Conservation (phyloP, 768 basidiomycete species). For the Kwoniella bestiolae region DNA sequence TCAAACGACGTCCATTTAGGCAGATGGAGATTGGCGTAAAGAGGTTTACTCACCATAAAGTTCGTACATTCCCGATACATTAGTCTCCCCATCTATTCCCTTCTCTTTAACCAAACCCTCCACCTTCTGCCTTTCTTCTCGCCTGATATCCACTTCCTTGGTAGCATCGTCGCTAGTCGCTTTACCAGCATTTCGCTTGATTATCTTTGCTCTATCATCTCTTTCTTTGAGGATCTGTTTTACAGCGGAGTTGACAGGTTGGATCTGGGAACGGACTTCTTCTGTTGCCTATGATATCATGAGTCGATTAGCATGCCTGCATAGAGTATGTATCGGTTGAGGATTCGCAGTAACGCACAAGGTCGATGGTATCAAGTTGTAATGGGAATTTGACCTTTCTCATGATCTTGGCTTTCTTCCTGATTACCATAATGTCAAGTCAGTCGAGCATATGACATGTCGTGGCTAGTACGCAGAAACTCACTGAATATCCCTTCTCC, state of each 20-base stretch:
- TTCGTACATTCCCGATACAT: conserved; percentile 81
- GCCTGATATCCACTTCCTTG: conserved; percentile 58
- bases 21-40: conserved; percentile 16
- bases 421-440: not conserved
- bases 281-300: conserved; percentile 62
- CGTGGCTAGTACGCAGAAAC: conserved; percentile 6
- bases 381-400: conserved; percentile 86
- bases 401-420: conserved; percentile 93
- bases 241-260: conserved; percentile 71
- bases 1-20: not conserved
- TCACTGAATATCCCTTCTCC: conserved; percentile 77
- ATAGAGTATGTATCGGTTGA: not conserved
- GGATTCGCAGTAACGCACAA: conserved; percentile 58
- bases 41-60: conserved; percentile 71
- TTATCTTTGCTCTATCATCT: conserved; percentile 75
- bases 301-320: not conserved
- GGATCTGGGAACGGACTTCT: conserved; percentile 72
- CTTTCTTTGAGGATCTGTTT: conserved; percentile 84
- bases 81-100: conserved; percentile 66
- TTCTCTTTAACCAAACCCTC: conserved; percentile 64
- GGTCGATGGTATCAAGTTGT: conserved; percentile 82
- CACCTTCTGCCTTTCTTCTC: conserved; percentile 64
- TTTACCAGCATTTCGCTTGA: conserved; percentile 60
- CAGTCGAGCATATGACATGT: not conserved
- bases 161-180: conserved; percentile 22